Evolutionary conservation across 2,329 filamentous ascomycete genomes (phyloP).

Genomic region (Niveomyces coronatus): DNA sequence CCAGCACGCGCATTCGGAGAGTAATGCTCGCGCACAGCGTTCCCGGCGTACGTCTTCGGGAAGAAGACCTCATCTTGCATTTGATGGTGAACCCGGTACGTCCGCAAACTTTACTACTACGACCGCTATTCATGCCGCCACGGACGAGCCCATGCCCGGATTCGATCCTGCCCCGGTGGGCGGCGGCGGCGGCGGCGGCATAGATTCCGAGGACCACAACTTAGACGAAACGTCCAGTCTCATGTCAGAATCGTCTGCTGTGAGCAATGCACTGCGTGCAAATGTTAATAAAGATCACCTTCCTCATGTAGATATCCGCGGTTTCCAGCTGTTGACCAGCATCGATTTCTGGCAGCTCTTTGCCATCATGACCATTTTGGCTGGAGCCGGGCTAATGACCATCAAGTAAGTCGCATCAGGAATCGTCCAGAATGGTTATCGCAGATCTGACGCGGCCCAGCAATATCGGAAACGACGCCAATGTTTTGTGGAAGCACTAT

Average conservation of each 20-base stretch:
- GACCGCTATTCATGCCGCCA: constrained; percentile 20
- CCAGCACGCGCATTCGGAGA: constrained; percentile 16
- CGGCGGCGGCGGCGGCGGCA: constrained; percentile 15
- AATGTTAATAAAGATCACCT: constrained; percentile 63
- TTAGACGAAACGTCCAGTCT: constrained; percentile 70
- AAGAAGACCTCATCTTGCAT: constrained; percentile 13
- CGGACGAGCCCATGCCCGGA: constrained; percentile 11
- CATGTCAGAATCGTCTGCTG: constrained; percentile 52
- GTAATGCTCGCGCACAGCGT: constrained; percentile 27
- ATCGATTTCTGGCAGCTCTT: constrained; percentile 89
- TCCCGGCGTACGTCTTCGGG: constrained; percentile 32
- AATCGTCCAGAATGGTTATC: not conserved
- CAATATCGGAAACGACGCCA: constrained; percentile 87
- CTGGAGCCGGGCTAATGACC: constrained; percentile 92
- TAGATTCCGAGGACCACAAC: constrained; percentile 14
- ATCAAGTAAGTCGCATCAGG: constrained; percentile 65
- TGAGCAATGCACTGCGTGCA: constrained; percentile 42
- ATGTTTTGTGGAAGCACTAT: constrained; percentile 80
- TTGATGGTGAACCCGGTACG: constrained; percentile 55
- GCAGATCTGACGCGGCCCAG: constrained; percentile 31
- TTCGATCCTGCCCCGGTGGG: constrained; percentile 10
- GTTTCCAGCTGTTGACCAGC: constrained; percentile 59
- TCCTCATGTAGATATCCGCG: constrained; percentile 84
- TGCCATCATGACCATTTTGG: constrained; percentile 76
- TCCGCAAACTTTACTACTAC: constrained; percentile 27